phyloP scores from a whole-genome alignment of 495 filamentous ascomycete species.

The Lophiostoma macrostomum region DNA sequence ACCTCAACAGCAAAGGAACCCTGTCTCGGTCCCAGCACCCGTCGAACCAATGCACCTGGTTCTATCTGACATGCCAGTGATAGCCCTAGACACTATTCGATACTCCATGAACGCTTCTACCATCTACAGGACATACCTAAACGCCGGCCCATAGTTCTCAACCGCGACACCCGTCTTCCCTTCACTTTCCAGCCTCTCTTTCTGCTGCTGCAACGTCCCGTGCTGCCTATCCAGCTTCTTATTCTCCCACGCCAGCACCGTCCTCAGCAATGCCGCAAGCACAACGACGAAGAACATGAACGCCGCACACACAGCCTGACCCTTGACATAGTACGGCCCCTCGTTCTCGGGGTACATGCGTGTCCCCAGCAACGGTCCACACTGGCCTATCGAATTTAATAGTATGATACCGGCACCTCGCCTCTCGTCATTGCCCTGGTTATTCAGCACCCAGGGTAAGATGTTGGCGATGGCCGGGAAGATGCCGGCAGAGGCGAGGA shows the following conservation, averaged over 20 bases:
- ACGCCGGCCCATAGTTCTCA: slow-evolving; percentile 30
- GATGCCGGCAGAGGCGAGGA: slow-evolving; percentile 36
- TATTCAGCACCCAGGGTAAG: slow-evolving; percentile 42
- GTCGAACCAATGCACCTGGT: too few relatives aligned
- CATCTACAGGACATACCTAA: slow-evolving; percentile 30
- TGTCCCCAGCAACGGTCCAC: slow-evolving; percentile 61
- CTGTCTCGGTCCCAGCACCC: too few relatives aligned
- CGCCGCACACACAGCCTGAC: slow-evolving; percentile 56
- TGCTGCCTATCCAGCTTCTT: slow-evolving; percentile 30
- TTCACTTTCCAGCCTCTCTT: background rate
- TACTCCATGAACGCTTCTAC: too few relatives aligned
- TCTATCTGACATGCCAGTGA: too few relatives aligned
- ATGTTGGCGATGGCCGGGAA: slow-evolving; percentile 39
- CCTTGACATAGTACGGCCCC: slow-evolving; percentile 57
- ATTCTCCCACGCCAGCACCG: slow-evolving; percentile 48
- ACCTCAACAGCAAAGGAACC: too few relatives aligned
- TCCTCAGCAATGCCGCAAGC: slow-evolving; percentile 48
- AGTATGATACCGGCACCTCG: slow-evolving; percentile 58
- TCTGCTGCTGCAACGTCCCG: slow-evolving; percentile 14
- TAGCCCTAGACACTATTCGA: too few relatives aligned
- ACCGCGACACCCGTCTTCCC: slow-evolving; percentile 5
- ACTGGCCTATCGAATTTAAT: slow-evolving; percentile 60
- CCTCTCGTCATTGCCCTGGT: slow-evolving; percentile 52
- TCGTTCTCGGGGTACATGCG: slow-evolving; percentile 57
- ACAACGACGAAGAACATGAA: slow-evolving; percentile 55